Evolutionary conservation across 1,284 basidiomycete species (phyloP), one percentile per base, ranked within the genome.

Genomic region (Sanghuangporus weigelae): DNA sequence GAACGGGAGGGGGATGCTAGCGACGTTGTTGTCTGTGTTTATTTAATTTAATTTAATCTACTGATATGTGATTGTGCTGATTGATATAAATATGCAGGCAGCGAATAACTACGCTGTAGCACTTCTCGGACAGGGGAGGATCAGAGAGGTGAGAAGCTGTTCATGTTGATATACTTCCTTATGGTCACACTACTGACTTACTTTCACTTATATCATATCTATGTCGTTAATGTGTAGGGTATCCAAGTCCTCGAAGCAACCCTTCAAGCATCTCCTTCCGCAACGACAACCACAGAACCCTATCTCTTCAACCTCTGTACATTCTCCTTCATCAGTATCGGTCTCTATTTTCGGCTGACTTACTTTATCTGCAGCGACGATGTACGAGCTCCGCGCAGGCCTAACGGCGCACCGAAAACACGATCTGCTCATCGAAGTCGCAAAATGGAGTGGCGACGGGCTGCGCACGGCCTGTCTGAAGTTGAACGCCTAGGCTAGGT

Each of bases 371-470:
- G 53, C 60, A 92, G 90, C 90, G 2, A 93, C 91, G 0, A 73
- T 93, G 35, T 93, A 93, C 69, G 90, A 93, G 70, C 80, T 93
- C 48, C 85, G 85, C 23, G 89, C 90, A 0, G 78, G 82, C 0
- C 82, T 83, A 1, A 85, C 88, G 1, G 78, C 82, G 54, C 85
- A 89, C 64, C 89, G 86, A 74, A 93, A 93, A 71, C 84, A 84
- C 51, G 82, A 84, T 23, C 76, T 93, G 36, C 76, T 93, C 44
- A 69, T 90, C 26, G 85, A 91, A 66, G 89, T 90, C 0, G 86
- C 90, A 10, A 87, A 87, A 71, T 92, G 89, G 89, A 87, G 87
- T 63, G 91, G 90, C 2, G 90, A 93, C 72, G 90, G 90, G 1
- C 72, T 93, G 67, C 84, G 81, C 68, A 84, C 85, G n/a, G 81